Evolutionary conservation across 2,329 filamentous ascomycete species (phyloP), one percentile per base, ranked within the genome.

Genomic region (Claviceps sp.): DNA sequence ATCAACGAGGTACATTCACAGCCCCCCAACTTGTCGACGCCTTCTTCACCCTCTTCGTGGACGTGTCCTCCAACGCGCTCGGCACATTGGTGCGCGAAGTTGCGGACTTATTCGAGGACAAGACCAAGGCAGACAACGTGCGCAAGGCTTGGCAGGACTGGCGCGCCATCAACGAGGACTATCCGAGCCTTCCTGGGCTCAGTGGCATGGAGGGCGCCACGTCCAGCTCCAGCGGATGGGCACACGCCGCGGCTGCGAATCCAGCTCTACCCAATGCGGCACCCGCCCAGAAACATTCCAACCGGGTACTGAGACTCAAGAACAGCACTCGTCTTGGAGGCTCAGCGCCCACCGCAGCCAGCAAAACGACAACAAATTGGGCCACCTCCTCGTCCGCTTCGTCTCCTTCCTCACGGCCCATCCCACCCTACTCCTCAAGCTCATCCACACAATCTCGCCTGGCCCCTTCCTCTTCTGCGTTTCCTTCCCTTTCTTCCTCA

Each of bases 91-190:
- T 97, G 55, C 86, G 91, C 55, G 93, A 98, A 64, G 78, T 96
- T 3, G 86, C 91, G 5, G 91, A 97, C 50, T 80, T 98, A 11
- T 97, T 93, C 60, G 91, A 98, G 59, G 85, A 94, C 58, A 77
- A 84, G 48, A 64, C 67, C 17, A 95, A 95, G 64, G 81, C 81
- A 1, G 82, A 85, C 50, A 75, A 73, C 0, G 71, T 98, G 3
- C 78, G 89, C 26, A 85, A 85, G 60, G 88, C 90, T 1, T 96
- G 91, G 89, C 88, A 88, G 59, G 87, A 95, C 67, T 96, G 91
- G 88, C 87, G 88, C 46, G 89, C 89, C 39, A 93, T 95, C 68
- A 94, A 95, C 58, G 90, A 96, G 67, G 90, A 96, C 64, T 97
- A 96, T 59, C 91, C 91, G 0, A 88, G 86, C 1, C 73, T 97